Percentiles rank a stretch among this genome's conserved stretches.
Conservation (phyloP, 108 stramenopile genomes). For the Cyclotella sp. region DNA sequence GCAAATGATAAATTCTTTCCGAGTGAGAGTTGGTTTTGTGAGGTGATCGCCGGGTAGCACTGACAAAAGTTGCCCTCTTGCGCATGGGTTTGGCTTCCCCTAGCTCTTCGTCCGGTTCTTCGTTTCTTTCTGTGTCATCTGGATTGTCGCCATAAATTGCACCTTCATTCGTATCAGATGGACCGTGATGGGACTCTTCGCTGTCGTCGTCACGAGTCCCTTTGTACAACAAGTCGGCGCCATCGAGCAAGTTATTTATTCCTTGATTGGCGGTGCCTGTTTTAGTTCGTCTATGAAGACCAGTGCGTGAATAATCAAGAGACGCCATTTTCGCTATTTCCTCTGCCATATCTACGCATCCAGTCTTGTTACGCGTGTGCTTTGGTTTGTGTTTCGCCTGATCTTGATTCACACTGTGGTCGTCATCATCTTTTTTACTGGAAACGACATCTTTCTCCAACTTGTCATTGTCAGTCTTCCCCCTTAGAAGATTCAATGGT, state of each 20-base stretch:
- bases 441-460: neutral
- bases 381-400: neutral
- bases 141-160: neutral
- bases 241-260: slow-evolving; percentile 43
- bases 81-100: slow-evolving; percentile 14
- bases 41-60: slow-evolving; percentile 5
- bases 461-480: neutral
- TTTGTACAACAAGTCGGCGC: slow-evolving; percentile 26
- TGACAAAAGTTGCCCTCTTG: neutral
- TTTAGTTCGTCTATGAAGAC: slow-evolving; percentile 2
- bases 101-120: slow-evolving; percentile 42
- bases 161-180: neutral
- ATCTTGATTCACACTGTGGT: neutral
- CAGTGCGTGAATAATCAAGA: neutral
- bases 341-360: slow-evolving; percentile 30
- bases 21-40: slow-evolving; percentile 1
- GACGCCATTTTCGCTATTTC: slow-evolving; percentile 42
- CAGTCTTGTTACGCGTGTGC: slow-evolving; percentile 23
- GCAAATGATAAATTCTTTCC: slow-evolving; percentile 15
- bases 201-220: neutral
- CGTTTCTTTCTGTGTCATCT: slow-evolving; percentile 1
- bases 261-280: slow-evolving; percentile 20
- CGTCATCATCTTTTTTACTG: neutral
- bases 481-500: neutral
- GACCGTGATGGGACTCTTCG: neutral